Percentiles rank a stretch among this genome's conserved stretches.
Conservation (phyloP, 1,284 basidiomycete genomes). For the Porphyrellus sp. region DNA sequence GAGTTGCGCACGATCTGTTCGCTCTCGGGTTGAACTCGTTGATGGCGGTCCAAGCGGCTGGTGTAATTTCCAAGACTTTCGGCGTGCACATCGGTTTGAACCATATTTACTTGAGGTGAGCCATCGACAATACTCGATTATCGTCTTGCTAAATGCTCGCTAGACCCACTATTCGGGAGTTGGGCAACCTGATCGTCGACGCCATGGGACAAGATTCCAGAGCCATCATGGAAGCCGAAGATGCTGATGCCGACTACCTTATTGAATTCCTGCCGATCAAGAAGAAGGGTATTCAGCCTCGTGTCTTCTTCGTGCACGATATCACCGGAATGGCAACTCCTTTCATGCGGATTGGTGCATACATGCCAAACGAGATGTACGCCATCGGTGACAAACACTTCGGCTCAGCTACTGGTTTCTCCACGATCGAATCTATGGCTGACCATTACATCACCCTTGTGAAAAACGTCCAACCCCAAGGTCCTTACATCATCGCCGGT, state of each 20-base stretch:
- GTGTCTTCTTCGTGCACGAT: conserved; percentile 31
- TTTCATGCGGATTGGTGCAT: conserved; percentile 33
- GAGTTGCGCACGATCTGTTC: conserved; percentile 30
- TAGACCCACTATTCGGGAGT: conserved; percentile 28
- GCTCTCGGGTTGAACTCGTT: conserved; percentile 30
- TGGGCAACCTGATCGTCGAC: conserved; percentile 28
- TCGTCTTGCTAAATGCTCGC: background rate
- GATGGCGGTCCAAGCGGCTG: conserved; percentile 34
- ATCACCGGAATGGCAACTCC: conserved; percentile 34
- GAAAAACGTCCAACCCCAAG: conserved; percentile 23
- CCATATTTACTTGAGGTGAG: conserved; percentile 31
- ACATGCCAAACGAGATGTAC: conserved; percentile 35
- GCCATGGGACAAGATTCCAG: conserved; percentile 28
- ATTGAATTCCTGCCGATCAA: conserved; percentile 32
- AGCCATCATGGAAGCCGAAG: conserved; percentile 30
- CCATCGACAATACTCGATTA: background rate
- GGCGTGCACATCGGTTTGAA: conserved; percentile 31
- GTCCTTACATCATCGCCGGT: conserved; percentile 27
- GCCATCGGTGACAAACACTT: conserved; percentile 33
- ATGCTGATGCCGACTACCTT: conserved; percentile 27
- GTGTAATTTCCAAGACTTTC: conserved; percentile 31
- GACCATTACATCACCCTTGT: conserved; percentile 33
- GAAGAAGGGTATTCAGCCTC: conserved; percentile 31
- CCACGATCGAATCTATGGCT: conserved; percentile 29
- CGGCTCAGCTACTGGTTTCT: conserved; percentile 29